phyloP scores from a whole-genome alignment of 305 asterid species.

The Solanum aculeatissimum region DNA sequence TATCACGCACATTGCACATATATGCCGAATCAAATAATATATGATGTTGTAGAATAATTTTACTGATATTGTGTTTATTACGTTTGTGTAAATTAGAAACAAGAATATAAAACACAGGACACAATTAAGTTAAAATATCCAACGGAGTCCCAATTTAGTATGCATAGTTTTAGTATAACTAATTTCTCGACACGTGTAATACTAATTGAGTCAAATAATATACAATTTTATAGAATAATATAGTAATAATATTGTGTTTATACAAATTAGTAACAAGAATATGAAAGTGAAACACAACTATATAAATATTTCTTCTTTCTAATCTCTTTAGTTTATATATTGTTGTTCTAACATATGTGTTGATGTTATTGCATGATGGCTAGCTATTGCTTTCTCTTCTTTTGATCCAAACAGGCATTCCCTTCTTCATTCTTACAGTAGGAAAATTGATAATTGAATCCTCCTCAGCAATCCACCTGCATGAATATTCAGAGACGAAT shows the following conservation, averaged over 20 bases:
- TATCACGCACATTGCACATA: too few species aligned
- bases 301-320: background rate
- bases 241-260: background rate
- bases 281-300: background rate
- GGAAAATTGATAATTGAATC: constrained; percentile 73
- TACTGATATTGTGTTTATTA: too few species aligned
- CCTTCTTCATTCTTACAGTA: constrained; percentile 69
- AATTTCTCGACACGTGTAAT: too few species aligned
- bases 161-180: too few species aligned
- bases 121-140: background rate
- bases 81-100: too few species aligned
- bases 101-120: background rate
- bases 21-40: too few species aligned
- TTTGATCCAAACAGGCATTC: constrained; percentile 76
- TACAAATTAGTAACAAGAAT: background rate
- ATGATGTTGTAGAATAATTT: too few species aligned
- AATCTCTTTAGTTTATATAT: constrained; percentile 7
- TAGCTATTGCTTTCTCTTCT: constrained; percentile 13
- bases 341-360: background rate
- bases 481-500: background rate
- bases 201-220: too few species aligned
- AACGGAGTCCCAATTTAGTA: background rate
- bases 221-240: too few species aligned
- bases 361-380: background rate
- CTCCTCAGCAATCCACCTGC: constrained; percentile 84